Percentiles rank a stretch among this genome's conserved stretches.
phyloP scores from a whole-genome alignment of 2,329 filamentous ascomycete species.

The Alternaria burnsii region DNA sequence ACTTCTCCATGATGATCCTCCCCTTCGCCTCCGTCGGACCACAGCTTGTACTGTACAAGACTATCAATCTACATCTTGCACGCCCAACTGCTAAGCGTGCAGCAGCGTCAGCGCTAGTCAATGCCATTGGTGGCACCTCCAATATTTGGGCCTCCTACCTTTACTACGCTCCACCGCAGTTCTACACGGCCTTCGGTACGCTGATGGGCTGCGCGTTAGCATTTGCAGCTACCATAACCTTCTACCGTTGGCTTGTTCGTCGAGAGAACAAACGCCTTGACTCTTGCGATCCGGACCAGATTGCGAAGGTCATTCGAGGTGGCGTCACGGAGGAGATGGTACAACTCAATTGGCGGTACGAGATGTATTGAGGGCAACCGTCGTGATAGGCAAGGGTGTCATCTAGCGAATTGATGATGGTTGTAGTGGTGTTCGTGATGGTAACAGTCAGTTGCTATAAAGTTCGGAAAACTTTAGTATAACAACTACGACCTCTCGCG shows the following conservation, averaged over 20 bases:
- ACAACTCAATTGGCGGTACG: constrained; percentile 30
- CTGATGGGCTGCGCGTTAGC: constrained; percentile 31
- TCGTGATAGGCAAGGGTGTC: background rate
- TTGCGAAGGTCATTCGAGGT: constrained; percentile 33
- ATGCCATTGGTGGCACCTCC: constrained; percentile 31
- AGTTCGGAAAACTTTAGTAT: too few species aligned
- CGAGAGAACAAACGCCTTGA: constrained; percentile 33
- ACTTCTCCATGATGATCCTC: constrained; percentile 42
- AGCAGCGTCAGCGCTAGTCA: constrained; percentile 31
- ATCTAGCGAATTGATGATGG: background rate
- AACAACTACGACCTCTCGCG: background rate
- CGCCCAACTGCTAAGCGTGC: constrained; percentile 31
- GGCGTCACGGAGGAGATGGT: constrained; percentile 36
- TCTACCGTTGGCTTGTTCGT: constrained; percentile 31
- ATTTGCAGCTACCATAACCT: constrained; percentile 29
- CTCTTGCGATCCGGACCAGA: constrained; percentile 12
- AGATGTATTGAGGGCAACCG: constrained; percentile 26
- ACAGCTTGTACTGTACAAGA: constrained; percentile 33
- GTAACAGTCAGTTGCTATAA: background rate
- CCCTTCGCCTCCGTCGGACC: constrained; percentile 34
- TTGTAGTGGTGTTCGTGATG: background rate
- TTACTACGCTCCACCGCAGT: constrained; percentile 35
- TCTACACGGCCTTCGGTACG: constrained; percentile 33
- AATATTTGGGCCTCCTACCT: constrained; percentile 36
- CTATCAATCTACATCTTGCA: constrained; percentile 34